Evolutionary conservation across 2,329 filamentous ascomycete genomes (phyloP).

Genomic region (Calonectria henricotiae): DNA sequence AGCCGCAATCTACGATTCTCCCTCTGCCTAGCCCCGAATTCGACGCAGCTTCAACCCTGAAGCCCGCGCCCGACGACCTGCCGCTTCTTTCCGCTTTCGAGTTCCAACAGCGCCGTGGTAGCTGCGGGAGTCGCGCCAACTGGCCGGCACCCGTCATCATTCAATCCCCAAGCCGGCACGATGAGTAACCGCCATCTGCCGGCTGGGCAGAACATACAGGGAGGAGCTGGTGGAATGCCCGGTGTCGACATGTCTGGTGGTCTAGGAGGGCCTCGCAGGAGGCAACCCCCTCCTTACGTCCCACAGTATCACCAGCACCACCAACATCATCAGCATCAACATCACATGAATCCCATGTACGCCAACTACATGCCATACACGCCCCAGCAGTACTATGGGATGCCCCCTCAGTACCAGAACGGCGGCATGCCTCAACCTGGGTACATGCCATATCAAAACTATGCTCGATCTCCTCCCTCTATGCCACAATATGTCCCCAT

Average conservation of each 20-base stretch:
- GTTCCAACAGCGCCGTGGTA: conserved; percentile 41
- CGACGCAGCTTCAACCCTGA: conserved; percentile 47
- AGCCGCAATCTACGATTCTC: conserved; percentile 10
- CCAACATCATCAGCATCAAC: conserved; percentile 58
- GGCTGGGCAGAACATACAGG: conserved; percentile 79
- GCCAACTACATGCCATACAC: conserved; percentile 68
- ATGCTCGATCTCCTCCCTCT: conserved; percentile 67
- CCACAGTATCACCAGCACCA: conserved; percentile 59
- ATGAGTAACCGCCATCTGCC: conserved; percentile 85
- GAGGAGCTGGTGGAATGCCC: conserved; percentile 57
- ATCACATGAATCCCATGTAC: conserved; percentile 67
- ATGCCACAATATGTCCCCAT: conserved; percentile 72
- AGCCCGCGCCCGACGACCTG: conserved; percentile 39
- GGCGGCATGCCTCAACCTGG: conserved; percentile 61
- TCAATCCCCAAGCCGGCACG: conserved; percentile 77
- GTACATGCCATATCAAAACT: conserved; percentile 68
- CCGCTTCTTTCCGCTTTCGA: conserved; percentile 35
- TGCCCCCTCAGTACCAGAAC: conserved; percentile 64
- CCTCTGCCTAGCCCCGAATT: conserved; percentile 26
- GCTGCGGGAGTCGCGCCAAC: conserved; percentile 56
- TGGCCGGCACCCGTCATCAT: conserved; percentile 57
- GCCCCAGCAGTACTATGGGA: conserved; percentile 66
- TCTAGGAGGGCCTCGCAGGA: conserved; percentile 60
- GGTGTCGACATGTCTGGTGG: conserved; percentile 58
- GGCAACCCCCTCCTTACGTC: conserved; percentile 59